Conservation (phyloP, 768 basidiomycete genomes). For the Cystoderma amianthinum region DNA sequence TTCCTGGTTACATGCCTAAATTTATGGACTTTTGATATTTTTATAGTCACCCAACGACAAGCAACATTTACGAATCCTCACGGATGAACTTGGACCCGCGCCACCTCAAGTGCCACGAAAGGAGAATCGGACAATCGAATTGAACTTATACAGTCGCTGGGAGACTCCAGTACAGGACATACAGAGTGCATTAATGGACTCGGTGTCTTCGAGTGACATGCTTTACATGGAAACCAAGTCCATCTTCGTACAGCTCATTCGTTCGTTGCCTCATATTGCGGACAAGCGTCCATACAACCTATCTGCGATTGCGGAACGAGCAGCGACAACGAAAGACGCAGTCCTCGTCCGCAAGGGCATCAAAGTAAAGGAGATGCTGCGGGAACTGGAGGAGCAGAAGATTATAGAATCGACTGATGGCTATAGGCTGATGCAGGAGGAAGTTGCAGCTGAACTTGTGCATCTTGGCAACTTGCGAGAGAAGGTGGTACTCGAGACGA, state of each 20-base stretch:
- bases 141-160: conserved; percentile 95
- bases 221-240: conserved; percentile 99
- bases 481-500: conserved; percentile 89
- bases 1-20: not conserved
- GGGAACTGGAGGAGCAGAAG: conserved; percentile 88
- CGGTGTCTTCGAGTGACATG: conserved; percentile 96
- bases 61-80: conserved; percentile 92
- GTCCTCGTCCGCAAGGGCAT: conserved; percentile 94
- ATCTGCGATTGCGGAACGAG: conserved; percentile 82
- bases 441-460: conserved; percentile 90
- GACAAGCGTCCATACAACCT: conserved; percentile 90
- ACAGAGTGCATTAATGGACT: conserved; percentile 93
- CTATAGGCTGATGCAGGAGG: conserved; percentile 95
- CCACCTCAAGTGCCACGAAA: conserved; percentile 96
- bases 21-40: not conserved
- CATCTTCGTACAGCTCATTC: conserved; percentile 95
- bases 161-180: conserved; percentile 99
- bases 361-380: conserved; percentile 99
- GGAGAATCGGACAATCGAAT: conserved; percentile 91
- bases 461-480: conserved; percentile 96
- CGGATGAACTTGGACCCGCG: conserved; percentile 91
- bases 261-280: conserved; percentile 80
- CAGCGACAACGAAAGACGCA: conserved; percentile 96
- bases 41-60: conserved; percentile 92
- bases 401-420: conserved; percentile 79